These are phyloP conservation scores for Populus hybrid DNA, from an alignment of 441 rosid genomes.

Conservation along the genomic window DNA sequence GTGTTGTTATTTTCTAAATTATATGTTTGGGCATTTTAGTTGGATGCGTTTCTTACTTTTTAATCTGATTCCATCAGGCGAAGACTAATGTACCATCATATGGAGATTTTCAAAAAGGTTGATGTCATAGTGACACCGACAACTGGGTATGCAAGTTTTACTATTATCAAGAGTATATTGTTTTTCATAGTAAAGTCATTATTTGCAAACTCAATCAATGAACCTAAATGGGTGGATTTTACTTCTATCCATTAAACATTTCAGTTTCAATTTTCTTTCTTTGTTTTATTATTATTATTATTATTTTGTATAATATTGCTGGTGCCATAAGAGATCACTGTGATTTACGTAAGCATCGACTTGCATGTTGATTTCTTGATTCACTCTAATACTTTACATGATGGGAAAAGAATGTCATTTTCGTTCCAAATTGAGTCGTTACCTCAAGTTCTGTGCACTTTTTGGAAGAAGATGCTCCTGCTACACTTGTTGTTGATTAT, in stretches of 20 bases:
- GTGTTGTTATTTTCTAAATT: background rate
- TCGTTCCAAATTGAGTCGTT: background rate
- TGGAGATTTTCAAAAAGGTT: slow-evolving; percentile 81
- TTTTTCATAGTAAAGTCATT: background rate
- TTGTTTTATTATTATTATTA: background rate
- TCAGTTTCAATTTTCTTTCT: background rate
- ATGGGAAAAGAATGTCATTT: background rate
- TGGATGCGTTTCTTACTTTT: slow-evolving; percentile 4
- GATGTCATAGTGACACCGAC: slow-evolving; percentile 90
- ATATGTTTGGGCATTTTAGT: background rate
- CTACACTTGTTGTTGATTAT: background rate
- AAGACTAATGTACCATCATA: slow-evolving; percentile 68
- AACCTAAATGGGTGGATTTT: background rate
- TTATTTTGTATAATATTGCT: background rate
- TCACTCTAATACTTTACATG: background rate
- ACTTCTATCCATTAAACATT: background rate
- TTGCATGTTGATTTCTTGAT: background rate
- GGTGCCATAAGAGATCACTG: background rate
- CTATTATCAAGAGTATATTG: background rate
- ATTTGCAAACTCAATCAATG: background rate
- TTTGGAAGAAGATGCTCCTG: slow-evolving; percentile 1
- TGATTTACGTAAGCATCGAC: background rate
- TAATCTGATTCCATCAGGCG: slow-evolving; percentile 40
- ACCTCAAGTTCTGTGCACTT: background rate
- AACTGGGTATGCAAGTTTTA: slow-evolving; percentile 49